A percentile compares a stretch with the other conserved stretches of the same genome.
phyloP scores from a whole-genome alignment of 2,329 filamentous ascomycete species.

The Trichoderma brevicompactum region DNA sequence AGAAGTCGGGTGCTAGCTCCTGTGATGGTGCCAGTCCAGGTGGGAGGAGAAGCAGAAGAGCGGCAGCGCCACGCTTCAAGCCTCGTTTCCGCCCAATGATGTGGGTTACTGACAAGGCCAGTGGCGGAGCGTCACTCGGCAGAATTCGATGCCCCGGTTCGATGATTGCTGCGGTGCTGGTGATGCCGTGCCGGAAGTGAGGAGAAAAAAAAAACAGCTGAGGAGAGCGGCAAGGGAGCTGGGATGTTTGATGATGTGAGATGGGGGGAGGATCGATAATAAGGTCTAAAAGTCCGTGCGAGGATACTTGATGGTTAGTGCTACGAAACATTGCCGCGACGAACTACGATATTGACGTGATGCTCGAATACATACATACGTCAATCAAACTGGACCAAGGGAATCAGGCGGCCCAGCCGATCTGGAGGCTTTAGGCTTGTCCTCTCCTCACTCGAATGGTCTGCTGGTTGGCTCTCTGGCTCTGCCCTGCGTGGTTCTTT shows the following conservation, averaged over 20 bases:
- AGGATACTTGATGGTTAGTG: too few species aligned
- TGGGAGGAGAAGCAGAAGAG: background rate
- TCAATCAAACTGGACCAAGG: background rate
- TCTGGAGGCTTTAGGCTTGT: slow-evolving; percentile 11
- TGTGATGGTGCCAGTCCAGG: slow-evolving; percentile 21
- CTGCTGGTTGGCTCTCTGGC: too few species aligned
- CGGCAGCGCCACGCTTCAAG: slow-evolving; percentile 26
- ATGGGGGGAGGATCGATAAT: background rate
- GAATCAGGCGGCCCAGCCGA: slow-evolving; percentile 17
- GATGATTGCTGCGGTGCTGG: background rate
- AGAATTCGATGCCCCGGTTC: slow-evolving; percentile 26
- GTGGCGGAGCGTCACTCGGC: slow-evolving; percentile 27
- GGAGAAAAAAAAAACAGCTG: background rate
- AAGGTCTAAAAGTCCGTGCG: too few species aligned
- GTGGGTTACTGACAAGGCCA: slow-evolving; percentile 15
- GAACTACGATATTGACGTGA: background rate
- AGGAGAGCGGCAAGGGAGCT: background rate
- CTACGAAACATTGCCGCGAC: too few species aligned
- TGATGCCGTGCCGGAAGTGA: slow-evolving; percentile 18
- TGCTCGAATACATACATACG: slow-evolving; percentile 14
- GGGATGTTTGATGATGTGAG: slow-evolving; percentile 23
- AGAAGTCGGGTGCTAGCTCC: slow-evolving; percentile 15
- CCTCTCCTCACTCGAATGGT: background rate
- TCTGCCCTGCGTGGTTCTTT: slow-evolving; percentile 9
- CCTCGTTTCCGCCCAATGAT: slow-evolving; percentile 15